Evolutionary conservation across 352 stramenopile genomes (phyloP).

Genomic region (Globisporangium ultimum): DNA sequence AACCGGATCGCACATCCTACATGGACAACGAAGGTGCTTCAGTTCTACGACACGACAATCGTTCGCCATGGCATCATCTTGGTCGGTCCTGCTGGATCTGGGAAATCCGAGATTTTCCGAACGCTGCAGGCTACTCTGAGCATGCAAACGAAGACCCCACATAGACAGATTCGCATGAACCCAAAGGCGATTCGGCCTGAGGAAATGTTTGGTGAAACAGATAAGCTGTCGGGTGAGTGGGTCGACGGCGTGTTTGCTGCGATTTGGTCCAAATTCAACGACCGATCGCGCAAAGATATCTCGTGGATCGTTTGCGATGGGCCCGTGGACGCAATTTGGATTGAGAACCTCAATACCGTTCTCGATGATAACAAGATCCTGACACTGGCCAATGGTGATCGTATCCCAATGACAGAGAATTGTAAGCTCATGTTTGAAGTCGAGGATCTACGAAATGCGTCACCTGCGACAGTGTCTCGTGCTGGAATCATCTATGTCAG

Average conservation of each 20-base stretch:
- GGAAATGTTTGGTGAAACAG: slow-evolving; percentile 82
- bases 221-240: slow-evolving; percentile 75
- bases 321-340: slow-evolving; percentile 92
- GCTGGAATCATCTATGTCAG: slow-evolving; percentile 92
- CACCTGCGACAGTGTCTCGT: slow-evolving; percentile 88
- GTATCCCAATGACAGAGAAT: slow-evolving; percentile 88
- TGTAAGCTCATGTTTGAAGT: slow-evolving; percentile 93
- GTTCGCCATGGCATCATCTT: slow-evolving; percentile 91
- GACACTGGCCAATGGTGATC: slow-evolving; percentile 91
- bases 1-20: slow-evolving; percentile 54
- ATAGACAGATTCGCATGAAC: slow-evolving; percentile 80
- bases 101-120: slow-evolving; percentile 72
- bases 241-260: slow-evolving; percentile 75
- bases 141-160: slow-evolving; percentile 47
- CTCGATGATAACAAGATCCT: slow-evolving; percentile 94
- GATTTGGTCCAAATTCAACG: slow-evolving; percentile 88
- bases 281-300: slow-evolving; percentile 73
- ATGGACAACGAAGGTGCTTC: slow-evolving; percentile 89
- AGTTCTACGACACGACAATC: slow-evolving; percentile 92
- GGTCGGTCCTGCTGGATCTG: slow-evolving; percentile 81
- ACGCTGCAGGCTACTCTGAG: slow-evolving; percentile 69
- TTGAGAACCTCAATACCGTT: slow-evolving; percentile 95
- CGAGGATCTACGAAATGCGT: slow-evolving; percentile 90
- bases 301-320: slow-evolving; percentile 93
- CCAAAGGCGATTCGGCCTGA: slow-evolving; percentile 79